These are phyloP conservation scores for Aspergillus sp. DNA, from an alignment of 2,329 filamentous ascomycete species.

Conservation along the genomic window DNA sequence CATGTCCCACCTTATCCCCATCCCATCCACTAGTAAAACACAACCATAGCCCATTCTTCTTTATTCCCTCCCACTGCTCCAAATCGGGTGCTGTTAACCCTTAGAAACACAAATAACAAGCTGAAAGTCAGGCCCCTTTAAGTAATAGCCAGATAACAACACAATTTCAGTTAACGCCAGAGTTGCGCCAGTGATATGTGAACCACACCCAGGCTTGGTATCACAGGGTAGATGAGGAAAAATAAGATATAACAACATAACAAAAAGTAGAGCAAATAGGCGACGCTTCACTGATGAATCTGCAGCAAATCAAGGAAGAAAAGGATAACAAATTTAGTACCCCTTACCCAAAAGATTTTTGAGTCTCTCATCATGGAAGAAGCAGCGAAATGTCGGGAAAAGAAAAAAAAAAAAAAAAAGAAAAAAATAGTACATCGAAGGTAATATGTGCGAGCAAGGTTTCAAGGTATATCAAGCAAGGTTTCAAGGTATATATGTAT, in stretches of 20 bases:
- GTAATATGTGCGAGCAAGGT: slow-evolving; percentile 14
- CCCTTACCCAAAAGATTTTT: too few relatives aligned
- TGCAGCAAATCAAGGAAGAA: neutral
- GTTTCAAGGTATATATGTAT: neutral
- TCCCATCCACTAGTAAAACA: too few relatives aligned
- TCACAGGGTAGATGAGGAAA: slow-evolving; percentile 13
- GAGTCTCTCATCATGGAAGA: neutral
- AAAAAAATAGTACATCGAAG: slow-evolving; percentile 20
- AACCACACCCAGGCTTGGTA: slow-evolving; percentile 19
- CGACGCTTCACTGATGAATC: slow-evolving; percentile 3
- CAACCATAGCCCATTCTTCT: too few relatives aligned
- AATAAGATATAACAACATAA: slow-evolving; percentile 1
- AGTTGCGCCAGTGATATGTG: slow-evolving; percentile 14
- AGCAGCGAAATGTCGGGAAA: slow-evolving; percentile 2
- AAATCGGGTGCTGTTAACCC: neutral
- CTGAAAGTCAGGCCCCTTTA: neutral
- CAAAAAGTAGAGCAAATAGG: slow-evolving; percentile 10
- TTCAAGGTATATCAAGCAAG: neutral
- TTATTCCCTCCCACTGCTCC: neutral
- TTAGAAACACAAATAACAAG: neutral
- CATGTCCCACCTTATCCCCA: too few relatives aligned
- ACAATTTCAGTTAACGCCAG: slow-evolving; percentile 10
- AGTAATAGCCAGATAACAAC: slow-evolving; percentile 3
- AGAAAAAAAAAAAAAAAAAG: neutral
- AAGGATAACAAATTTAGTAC: too few relatives aligned